phyloP scores from a whole-genome alignment of 2,329 filamentous ascomycete species.

The Alternaria incomplexa region DNA sequence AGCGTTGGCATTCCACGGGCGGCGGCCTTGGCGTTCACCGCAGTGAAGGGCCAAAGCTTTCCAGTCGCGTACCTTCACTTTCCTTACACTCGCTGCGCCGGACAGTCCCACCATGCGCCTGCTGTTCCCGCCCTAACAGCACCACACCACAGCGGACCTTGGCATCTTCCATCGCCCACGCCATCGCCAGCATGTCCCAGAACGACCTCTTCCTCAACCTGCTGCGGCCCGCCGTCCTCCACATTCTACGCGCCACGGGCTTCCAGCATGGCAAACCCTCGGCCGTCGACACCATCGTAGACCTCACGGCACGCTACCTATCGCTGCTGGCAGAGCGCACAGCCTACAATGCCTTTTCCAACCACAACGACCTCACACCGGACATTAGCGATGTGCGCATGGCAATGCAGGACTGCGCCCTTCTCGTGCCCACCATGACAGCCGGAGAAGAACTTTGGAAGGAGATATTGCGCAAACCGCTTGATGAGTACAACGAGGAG shows the following conservation, averaged over 20 bases:
- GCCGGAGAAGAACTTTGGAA: constrained; percentile 71
- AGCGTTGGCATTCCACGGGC: constrained; percentile 4
- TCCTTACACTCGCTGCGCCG: constrained; percentile 5
- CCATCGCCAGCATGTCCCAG: constrained; percentile 42
- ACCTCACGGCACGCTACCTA: constrained; percentile 83
- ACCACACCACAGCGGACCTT: constrained; percentile 20
- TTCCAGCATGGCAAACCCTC: constrained; percentile 83
- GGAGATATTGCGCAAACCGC: constrained; percentile 56
- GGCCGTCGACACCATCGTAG: constrained; percentile 85
- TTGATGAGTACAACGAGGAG: constrained; percentile 51
- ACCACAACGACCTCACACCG: constrained; percentile 68
- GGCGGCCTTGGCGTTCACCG: constrained; percentile 23
- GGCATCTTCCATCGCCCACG: constrained; percentile 11
- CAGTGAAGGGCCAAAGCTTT: constrained; percentile 30
- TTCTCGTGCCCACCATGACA: constrained; percentile 72
- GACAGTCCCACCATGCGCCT: constrained; percentile 27
- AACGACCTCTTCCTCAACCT: constrained; percentile 72
- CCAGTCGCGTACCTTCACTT: constrained; percentile 16
- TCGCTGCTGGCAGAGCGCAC: constrained; percentile 75
- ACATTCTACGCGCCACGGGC: constrained; percentile 89
- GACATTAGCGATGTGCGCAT: constrained; percentile 80
- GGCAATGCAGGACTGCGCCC: constrained; percentile 81
- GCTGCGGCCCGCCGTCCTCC: constrained; percentile 83
- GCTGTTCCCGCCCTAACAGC: constrained; percentile 24
- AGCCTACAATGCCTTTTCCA: constrained; percentile 72